Evolutionary conservation across 2,329 filamentous ascomycete genomes (phyloP), one percentile per base, ranked within the genome.

Genomic region (Eutypella sp.): DNA sequence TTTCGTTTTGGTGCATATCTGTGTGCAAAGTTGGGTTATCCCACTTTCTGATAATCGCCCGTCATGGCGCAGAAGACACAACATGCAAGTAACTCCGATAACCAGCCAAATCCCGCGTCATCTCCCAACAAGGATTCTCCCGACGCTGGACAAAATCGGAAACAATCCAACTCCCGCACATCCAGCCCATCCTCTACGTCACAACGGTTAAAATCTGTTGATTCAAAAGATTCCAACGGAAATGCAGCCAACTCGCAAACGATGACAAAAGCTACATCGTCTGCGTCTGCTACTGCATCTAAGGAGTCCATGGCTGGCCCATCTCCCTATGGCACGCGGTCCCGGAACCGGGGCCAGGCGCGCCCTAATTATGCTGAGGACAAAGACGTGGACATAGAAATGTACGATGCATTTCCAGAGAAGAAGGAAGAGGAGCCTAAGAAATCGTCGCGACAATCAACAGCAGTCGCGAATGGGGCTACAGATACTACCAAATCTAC

Each of bases 341-440:
- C 91, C 57, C 87, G 93, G 65, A 95, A 95, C 68, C 85, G 91
- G 61, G 86, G 87, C 59, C 82, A 79, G 55, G 78, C 86, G 57
- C 87, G 93, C 56, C 84, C 86, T 55, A 99, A 99, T 69, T 99
- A 99, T 68, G 92, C 93, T 42, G 93, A 99, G 70, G 88, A 92
- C 68, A 87, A 81, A 69, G 92, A 96, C 67, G 76, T 91, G 56
- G 92, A 97, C 60, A 82, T 88, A 67, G 93, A 97, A 48, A 69
- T 77, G 64, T 89, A 90, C 65, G 92, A 96, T 60, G 79, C 76
- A 64, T 71, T 76, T 61, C 65, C 71, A 44, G 69, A 78, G 55
- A 73, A 75, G 60, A 76, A 79, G 56, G 75, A 81, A 15, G 71
- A 71, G 45, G 77, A 81, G 50, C 58, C 71, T 44, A 81, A 82